Percentiles rank a stretch among this genome's conserved stretches.
Evolutionary conservation across 2,329 filamentous ascomycete genomes (phyloP).

Genomic region (Phaeophleospora eucalypticola): DNA sequence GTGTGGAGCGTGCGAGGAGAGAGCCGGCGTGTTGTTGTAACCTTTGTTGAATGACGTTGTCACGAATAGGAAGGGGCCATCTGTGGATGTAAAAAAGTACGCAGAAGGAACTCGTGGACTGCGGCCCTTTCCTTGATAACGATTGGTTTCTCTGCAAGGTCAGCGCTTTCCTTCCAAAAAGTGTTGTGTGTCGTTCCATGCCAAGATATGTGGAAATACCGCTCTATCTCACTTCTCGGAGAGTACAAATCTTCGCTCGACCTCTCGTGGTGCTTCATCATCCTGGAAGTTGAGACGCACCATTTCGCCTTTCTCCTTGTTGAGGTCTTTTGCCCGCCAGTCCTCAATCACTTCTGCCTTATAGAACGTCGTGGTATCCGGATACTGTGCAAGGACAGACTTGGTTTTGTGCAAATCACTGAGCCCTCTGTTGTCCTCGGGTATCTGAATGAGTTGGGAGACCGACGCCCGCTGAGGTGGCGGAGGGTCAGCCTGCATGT

Average conservation of each 20-base stretch:
- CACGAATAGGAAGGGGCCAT: too few relatives aligned
- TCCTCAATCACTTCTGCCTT: constrained; percentile 46
- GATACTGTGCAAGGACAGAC: constrained; percentile 49
- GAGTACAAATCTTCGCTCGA: constrained; percentile 50
- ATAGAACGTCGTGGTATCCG: constrained; percentile 52
- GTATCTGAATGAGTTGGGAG: constrained; percentile 46
- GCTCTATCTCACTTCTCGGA: constrained; percentile 28
- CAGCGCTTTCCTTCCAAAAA: background rate
- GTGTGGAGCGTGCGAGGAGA: too few relatives aligned
- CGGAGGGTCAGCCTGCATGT: constrained; percentile 32
- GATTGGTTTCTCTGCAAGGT: too few relatives aligned
- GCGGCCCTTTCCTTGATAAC: too few relatives aligned
- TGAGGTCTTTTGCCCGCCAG: constrained; percentile 37
- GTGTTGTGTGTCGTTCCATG: too few relatives aligned
- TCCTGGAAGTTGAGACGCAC: constrained; percentile 48
- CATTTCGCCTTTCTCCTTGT: constrained; percentile 29
- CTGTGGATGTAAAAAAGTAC: too few relatives aligned
- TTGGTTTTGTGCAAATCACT: constrained; percentile 40
- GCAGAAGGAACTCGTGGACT: too few relatives aligned
- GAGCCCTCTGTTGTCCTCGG: constrained; percentile 38
- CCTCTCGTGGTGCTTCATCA: constrained; percentile 47
- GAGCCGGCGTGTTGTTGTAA: too few relatives aligned
- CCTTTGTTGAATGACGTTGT: too few relatives aligned
- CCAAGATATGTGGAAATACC: background rate
- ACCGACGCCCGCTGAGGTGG: constrained; percentile 41